Base-by-base conservation (phyloP, 1,284 basidiomycete species). In the Microstroma glucosiphilum region DNA sequence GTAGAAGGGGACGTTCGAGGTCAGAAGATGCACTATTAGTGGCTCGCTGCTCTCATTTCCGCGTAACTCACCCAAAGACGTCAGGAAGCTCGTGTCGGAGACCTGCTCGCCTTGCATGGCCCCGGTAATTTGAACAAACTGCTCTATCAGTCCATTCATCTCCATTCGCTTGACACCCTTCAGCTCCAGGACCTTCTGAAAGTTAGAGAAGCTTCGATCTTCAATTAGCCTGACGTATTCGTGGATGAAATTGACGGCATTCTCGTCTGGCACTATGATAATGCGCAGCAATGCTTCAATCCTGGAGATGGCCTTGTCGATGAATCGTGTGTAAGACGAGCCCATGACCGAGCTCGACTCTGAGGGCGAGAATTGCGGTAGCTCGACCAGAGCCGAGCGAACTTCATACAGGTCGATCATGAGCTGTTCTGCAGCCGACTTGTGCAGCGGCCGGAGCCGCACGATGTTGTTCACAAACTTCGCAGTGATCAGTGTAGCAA, bases 151-250 rank as follows among this genome's bases (percentile, higher is more conserved):
- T 69, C 86, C 86, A 80, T 92, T 92, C 82, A 96, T 91, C 59
- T 91, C 88, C 9, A 82, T 78, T 65, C 91, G 89, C 0, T 90
- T 86, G 0, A 92, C 91, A 11, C 93, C 94, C 70, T 75, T 96
- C 61, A 98, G 85, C 78, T 98, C 94, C 26, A 98, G 85, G 43
- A 90, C 91, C 85, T 99, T 99, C 83, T 98, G 96, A 82, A 78
- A 78, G 64, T 77, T 78, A 56, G 68, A 61, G 37, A 72, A 71
- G 12, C 72, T 73, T 41, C 76, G 69, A 49, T 77, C 76, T 17
- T 64, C 67, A 23, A 77, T 58, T 0, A 65, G 60, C 11, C 62
- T 48, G 60, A 76, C 58, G 65, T 78, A 78, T n/a, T 68, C 60
- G 4, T 62, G 46, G 21, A 77, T 67, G 9, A 75, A 58, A 2